A percentile compares a stretch with the other conserved stretches of the same genome.
Conservation (phyloP, 75 land plant genomes). For the Picea sitchensis region DNA sequence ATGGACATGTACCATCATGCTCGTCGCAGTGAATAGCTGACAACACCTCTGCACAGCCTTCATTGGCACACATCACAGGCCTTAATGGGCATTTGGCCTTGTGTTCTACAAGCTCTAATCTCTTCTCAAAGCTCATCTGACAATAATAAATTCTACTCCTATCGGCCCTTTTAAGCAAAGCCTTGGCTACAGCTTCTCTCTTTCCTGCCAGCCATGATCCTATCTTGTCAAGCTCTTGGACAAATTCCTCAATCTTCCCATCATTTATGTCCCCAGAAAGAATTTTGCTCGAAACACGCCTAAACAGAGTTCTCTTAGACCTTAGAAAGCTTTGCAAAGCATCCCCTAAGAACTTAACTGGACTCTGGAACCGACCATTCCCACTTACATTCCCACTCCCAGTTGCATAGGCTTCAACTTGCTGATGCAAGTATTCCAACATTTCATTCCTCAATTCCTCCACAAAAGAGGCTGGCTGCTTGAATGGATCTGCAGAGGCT, state of each 20-base stretch:
- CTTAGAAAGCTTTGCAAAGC: constrained; percentile 14
- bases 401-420: constrained; percentile 21
- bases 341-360: constrained; percentile 12
- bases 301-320: constrained; percentile 17
- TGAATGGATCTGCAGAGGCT: constrained; percentile 41
- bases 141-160: constrained; percentile 10
- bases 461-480: constrained; percentile 23
- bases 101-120: constrained; percentile 17
- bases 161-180: constrained; percentile 11
- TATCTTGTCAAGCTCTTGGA: constrained; percentile 13
- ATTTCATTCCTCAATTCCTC: constrained; percentile 32
- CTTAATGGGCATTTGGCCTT: constrained; percentile 22
- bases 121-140: constrained; percentile 10
- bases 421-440: constrained; percentile 27
- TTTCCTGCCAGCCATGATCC: constrained; percentile 13
- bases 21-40: constrained; percentile 11
- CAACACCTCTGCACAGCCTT: constrained; percentile 14
- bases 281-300: constrained; percentile 21
- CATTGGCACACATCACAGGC: constrained; percentile 14
- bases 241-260: constrained; percentile 12
- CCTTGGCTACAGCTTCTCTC: constrained; percentile 12
- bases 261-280: constrained; percentile 11
- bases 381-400: constrained; percentile 12
- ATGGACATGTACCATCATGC: constrained; percentile 19
- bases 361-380: constrained; percentile 6